Evolutionary conservation across 768 basidiomycete genomes (phyloP), one percentile per base, ranked within the genome.

Genomic region (Coprinellus aureogranulatus): DNA sequence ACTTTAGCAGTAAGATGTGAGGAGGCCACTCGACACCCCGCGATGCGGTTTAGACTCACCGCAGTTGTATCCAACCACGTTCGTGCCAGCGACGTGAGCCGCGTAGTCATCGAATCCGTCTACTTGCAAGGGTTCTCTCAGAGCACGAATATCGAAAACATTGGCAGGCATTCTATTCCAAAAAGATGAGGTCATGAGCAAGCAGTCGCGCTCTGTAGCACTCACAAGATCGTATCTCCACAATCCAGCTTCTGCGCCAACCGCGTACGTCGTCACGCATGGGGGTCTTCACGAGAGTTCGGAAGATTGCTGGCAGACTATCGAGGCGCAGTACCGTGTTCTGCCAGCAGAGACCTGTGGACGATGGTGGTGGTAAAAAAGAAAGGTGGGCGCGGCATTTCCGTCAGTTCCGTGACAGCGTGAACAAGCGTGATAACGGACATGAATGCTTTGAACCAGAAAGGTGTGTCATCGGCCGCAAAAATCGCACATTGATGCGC

Each of bases 1-100:
- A 75, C 75, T 77, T 55, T n/a, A 25, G 22, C 5, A 16, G 5
- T 11, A 22, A 22, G n/a, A n/a, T n/a, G 9, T 27, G 14, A 16
- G 27, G 2, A 8, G 16, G 28, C 6, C 10, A 27, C 25, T n/a
- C 34, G 16, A 16, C 1, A 16, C 14, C 14, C 27, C 14, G 20
- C 27, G 3, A 16, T 18, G 9, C 14, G 20, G 20, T 22, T 8
- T 27, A 52, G 18, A 20, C 22, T 26, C 34, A 52, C 50, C 50
- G 22, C 27, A 30, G 22, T 30, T 52, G 34, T 52, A 52, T 9
- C 50, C 50, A 11, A 52, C 50, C 20, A 30, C 50, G 25, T 34
- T 30, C 8, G 31, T 34, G 22, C 50, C 50, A 22, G 50, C 50
- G 20, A 44, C 41, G 20, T 44, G 41, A 5, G 16, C 20, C 5